These are phyloP conservation scores for Cadophora malorum DNA, from an alignment of 2,329 filamentous ascomycete genomes.

Conservation along the genomic window DNA sequence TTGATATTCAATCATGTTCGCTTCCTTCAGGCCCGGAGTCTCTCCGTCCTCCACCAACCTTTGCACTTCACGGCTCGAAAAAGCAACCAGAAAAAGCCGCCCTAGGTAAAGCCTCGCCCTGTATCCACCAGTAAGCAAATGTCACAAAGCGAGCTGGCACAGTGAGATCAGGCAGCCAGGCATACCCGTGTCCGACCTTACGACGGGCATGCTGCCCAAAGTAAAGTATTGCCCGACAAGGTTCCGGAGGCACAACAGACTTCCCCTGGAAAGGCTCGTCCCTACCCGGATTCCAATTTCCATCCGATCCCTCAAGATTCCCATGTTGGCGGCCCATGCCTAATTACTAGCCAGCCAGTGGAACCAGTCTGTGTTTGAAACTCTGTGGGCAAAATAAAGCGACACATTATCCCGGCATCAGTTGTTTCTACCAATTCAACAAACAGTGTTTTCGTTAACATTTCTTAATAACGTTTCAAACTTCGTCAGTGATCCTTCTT, in stretches of 20 bases:
- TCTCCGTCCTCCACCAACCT: no score
- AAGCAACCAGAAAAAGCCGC: no score
- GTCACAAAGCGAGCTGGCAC: background rate
- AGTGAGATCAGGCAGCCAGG: background rate
- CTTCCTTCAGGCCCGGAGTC: no score
- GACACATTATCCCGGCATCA: background rate
- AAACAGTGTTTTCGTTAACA: background rate
- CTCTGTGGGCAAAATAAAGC: background rate
- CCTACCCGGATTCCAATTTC: background rate
- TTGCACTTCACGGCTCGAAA: no score
- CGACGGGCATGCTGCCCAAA: background rate
- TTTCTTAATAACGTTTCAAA: background rate
- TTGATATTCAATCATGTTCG: no score
- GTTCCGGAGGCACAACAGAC: background rate
- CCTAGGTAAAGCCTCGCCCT: no score
- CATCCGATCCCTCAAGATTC: background rate
- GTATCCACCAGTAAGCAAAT: no score
- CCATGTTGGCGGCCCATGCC: slow-evolving; percentile 5
- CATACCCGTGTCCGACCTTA: no score
- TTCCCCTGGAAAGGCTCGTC: background rate
- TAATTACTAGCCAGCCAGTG: background rate
- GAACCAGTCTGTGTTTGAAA: background rate
- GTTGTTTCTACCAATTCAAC: background rate
- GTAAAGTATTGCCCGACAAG: background rate
- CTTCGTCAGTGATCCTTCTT: background rate